Conservation (phyloP, 257 asterid genomes). For the Lycium ferocissimum region DNA sequence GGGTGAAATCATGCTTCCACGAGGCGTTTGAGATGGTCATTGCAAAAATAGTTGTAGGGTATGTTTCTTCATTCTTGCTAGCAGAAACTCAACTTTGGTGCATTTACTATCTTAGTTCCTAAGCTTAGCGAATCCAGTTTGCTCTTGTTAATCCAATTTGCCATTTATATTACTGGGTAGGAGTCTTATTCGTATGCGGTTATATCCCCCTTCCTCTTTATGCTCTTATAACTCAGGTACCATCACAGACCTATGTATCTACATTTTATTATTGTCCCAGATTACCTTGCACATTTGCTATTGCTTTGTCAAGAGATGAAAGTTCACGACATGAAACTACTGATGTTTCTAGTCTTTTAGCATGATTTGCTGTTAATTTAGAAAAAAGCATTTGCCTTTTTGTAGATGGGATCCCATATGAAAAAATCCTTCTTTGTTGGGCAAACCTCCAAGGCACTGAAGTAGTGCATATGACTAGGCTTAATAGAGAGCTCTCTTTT, state of each 20-base stretch:
- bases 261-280: neutral
- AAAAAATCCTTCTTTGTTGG: constrained; percentile 87
- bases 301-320: too few species aligned
- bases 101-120: neutral
- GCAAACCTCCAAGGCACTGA: constrained; percentile 86
- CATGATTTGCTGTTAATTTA: too few species aligned
- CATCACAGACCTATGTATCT: neutral
- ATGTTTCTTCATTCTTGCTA: neutral
- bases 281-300: neutral
- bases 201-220: constrained; percentile 90
- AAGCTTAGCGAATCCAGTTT: neutral
- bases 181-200: constrained; percentile 76
- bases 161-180: constrained; percentile 54
- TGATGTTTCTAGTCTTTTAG: too few species aligned
- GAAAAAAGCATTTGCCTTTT: constrained; percentile 7
- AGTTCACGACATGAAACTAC: too few species aligned
- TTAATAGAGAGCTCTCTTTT: too few species aligned
- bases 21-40: constrained; percentile 53
- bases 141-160: neutral
- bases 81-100: neutral
- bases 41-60: constrained; percentile 77
- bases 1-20: constrained; percentile 76
- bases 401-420: constrained; percentile 89
- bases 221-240: constrained; percentile 87
- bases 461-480: constrained; percentile 87